Conservation (phyloP, 176 grass and related monocot genomes). For the Elymus sibiricus region DNA sequence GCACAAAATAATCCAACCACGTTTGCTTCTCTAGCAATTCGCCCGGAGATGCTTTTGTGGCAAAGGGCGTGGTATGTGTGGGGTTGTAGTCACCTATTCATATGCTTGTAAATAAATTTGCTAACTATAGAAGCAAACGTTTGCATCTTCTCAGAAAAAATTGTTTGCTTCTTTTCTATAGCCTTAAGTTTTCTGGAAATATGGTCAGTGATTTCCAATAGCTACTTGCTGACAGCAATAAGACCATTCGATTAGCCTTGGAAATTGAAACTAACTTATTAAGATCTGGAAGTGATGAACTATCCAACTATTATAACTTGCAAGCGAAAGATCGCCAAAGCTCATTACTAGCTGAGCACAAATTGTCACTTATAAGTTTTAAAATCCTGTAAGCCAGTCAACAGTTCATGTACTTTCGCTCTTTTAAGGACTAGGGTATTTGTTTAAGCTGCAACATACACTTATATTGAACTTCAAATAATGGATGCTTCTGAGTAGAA, state of each 20-base stretch:
- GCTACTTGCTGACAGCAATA: not conserved
- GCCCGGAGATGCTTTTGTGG: not conserved
- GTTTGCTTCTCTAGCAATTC: not conserved
- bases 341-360: not conserved
- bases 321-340: not conserved
- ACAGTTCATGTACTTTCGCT: not conserved
- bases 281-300: not conserved
- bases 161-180: not conserved
- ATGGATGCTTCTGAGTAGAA: constrained; percentile 1
- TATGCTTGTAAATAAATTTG: too few relatives aligned
- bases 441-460: not conserved
- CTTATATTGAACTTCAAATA: constrained; percentile 1
- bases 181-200: not conserved
- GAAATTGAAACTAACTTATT: not conserved
- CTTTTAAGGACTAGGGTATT: not conserved
- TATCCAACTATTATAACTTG: constrained; percentile 5
- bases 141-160: too few relatives aligned
- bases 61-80: not conserved
- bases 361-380: not conserved
- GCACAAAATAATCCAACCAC: not conserved
- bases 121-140: too few relatives aligned
- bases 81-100: too few relatives aligned
- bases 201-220: not conserved
- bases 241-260: constrained; percentile 7
- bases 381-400: not conserved